Evolutionary conservation across 148 eudicot genomes (phyloP), one percentile per base, ranked within the genome.

Genomic region (Chenopodium formosanum): DNA sequence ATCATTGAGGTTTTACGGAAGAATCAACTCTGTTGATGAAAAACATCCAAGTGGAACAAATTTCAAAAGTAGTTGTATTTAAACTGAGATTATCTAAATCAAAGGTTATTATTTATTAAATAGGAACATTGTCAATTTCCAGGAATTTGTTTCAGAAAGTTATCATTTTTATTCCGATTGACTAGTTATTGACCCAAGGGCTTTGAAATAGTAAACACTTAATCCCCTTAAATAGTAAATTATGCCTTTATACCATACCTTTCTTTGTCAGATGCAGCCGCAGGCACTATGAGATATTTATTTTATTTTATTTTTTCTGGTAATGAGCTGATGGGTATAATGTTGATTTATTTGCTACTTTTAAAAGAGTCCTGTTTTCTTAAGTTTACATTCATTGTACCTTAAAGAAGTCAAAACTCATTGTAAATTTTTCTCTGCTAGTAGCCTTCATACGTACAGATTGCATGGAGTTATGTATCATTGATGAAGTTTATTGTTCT

Each of bases 401-500:
- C 0, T 3, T 2, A 17, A 56, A 50, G 17, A 56, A 56, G 62
- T 56, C 4, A 0, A 53, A 6, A 19, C 34, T 60, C 52, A 19
- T 8, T 37, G 70, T 82, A 31, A 16, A n/a, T 27, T 40, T 12
- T 29, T n/a, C 56, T 72, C 75, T 76, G 11, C 34, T 19, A 71
- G 25, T 48, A 31, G 19, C 62, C 60, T 46, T 81, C 25, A 27
- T 16, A 40, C 22, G 37, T 64, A 22, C 27, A 37, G 46, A 63
- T 25, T 46, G 75, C 22, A 16, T 68, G 27, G 23, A 20, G 44
- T 44, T 40, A 19, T 27, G 17, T 84, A 32, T 81, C 17, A 46
- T 32, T 82, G 56, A 32, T 82, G n/a, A 47, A 58, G 71, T 73
- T 65, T 73, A 4, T 16, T 77, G 2, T 60, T 80, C 60, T 31